These are phyloP conservation scores for Polyporus tsugae DNA, from an alignment of 1,284 basidiomycete genomes.

Conservation along the genomic window DNA sequence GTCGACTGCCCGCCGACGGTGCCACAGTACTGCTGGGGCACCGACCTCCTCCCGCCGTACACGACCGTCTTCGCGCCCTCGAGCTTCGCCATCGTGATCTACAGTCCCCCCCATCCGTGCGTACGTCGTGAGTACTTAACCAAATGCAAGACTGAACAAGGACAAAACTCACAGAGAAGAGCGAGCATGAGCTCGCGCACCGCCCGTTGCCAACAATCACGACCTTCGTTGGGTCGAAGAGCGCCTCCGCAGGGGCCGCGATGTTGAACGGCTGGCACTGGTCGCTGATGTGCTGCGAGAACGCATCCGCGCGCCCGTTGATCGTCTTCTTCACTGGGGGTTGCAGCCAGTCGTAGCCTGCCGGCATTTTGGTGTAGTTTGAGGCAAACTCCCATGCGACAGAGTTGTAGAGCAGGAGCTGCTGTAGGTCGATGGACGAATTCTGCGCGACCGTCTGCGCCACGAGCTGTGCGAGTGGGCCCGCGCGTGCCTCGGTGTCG, in stretches of 20 bases:
- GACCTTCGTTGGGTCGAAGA: slow-evolving; percentile 62
- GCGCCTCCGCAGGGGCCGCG: slow-evolving; percentile 50
- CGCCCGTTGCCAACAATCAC: slow-evolving; percentile 65
- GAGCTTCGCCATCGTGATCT: slow-evolving; percentile 68
- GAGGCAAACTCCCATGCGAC: slow-evolving; percentile 56
- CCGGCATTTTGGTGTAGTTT: slow-evolving; percentile 54
- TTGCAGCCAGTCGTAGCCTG: slow-evolving; percentile 55
- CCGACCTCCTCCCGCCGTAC: slow-evolving; percentile 57
- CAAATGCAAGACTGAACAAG: too few relatives aligned
- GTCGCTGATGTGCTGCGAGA: slow-evolving; percentile 61
- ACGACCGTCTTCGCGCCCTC: slow-evolving; percentile 66
- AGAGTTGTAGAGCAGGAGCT: slow-evolving; percentile 58
- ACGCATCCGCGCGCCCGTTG: slow-evolving; percentile 57
- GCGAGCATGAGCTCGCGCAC: slow-evolving; percentile 63
- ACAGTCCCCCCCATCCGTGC: slow-evolving; percentile 11
- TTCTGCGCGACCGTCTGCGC: slow-evolving; percentile 52
- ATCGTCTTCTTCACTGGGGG: slow-evolving; percentile 49
- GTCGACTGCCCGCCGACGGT: slow-evolving; percentile 68
- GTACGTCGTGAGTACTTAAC: background rate
- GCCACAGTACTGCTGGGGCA: slow-evolving; percentile 66
- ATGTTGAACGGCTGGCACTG: slow-evolving; percentile 64
- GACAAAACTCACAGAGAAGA: slow-evolving; percentile 56
- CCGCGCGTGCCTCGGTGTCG: slow-evolving; percentile 59
- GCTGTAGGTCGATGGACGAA: slow-evolving; percentile 51
- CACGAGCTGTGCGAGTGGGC: slow-evolving; percentile 59